Evolutionary conservation across 2,329 filamentous ascomycete species (phyloP).

Genomic region (Epichloe hybrida): DNA sequence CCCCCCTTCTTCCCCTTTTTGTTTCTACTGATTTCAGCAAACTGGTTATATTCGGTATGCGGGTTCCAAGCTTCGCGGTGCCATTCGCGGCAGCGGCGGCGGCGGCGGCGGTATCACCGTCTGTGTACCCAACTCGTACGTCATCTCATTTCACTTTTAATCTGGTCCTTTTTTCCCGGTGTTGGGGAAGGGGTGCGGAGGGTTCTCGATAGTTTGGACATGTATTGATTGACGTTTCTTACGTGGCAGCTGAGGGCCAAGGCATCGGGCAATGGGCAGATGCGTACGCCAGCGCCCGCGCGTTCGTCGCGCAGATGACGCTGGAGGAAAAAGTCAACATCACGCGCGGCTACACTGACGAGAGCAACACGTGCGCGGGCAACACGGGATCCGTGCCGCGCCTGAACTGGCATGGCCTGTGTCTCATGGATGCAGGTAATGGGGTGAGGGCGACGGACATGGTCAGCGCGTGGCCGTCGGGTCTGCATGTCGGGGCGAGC

Average conservation of each 20-base stretch:
- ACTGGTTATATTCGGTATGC: too few species aligned
- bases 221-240: too few species aligned
- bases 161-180: neutral
- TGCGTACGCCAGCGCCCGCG: conserved; percentile 44
- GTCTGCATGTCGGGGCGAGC: conserved; percentile 32
- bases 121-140: conserved; percentile 14
- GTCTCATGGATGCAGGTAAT: conserved; percentile 36
- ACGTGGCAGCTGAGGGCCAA: conserved; percentile 16
- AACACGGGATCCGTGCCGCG: conserved; percentile 33
- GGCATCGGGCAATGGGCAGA: conserved; percentile 34
- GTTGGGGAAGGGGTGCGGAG: too few species aligned
- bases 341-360: conserved; percentile 36
- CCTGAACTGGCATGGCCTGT: conserved; percentile 32
- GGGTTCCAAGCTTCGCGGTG: neutral
- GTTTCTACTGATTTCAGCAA: too few species aligned
- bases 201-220: too few species aligned
- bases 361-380: conserved; percentile 33
- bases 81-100: neutral
- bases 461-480: conserved; percentile 34
- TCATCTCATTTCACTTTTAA: neutral
- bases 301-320: conserved; percentile 47
- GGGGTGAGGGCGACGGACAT: conserved; percentile 34
- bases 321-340: conserved; percentile 49
- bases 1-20: neutral
- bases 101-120: conserved; percentile 9